Conservation (phyloP, 768 basidiomycete species). For the Tricholoma furcatifolium region DNA sequence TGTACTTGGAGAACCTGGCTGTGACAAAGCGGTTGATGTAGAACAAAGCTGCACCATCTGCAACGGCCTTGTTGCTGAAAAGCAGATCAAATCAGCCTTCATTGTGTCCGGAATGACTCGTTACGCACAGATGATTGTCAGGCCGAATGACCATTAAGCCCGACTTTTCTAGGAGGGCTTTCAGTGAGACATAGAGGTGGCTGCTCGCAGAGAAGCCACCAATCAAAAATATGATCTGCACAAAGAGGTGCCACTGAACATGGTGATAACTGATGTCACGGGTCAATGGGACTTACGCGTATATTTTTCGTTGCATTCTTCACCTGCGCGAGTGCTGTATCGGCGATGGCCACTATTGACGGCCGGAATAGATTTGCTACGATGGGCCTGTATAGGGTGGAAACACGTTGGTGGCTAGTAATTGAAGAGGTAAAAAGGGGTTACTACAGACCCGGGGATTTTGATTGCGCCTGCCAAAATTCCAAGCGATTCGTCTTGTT, state of each 20-base stretch:
- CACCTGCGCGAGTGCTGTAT: conserved; percentile 6
- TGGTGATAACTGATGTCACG: not conserved
- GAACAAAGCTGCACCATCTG: conserved; percentile 43
- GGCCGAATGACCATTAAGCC: conserved; percentile 20
- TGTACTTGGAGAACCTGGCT: conserved; percentile 37
- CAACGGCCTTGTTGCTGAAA: conserved; percentile 43
- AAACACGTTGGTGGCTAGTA: not conserved
- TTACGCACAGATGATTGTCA: conserved; percentile 17
- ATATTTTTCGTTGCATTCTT: conserved; percentile 1
- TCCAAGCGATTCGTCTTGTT: conserved; percentile 35
- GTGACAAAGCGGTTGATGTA: conserved; percentile 42
- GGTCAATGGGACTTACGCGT: not conserved
- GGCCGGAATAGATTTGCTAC: conserved; percentile 20
- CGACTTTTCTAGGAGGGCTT: conserved; percentile 15
- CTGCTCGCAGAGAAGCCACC: conserved; percentile 45
- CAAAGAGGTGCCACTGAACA: not conserved
- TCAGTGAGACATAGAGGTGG: conserved; percentile 36
- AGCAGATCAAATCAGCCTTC: not conserved
- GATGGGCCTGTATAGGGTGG: conserved; percentile 4
- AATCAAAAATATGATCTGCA: conserved; percentile 39
- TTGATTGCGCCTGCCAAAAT: conserved; percentile 48
- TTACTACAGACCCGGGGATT: conserved; percentile 30
- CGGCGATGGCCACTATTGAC: conserved; percentile 15
- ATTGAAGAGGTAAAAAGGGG: not conserved
- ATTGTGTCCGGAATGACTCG: not conserved